A percentile compares a stretch with the other conserved stretches of the same genome.
Evolutionary conservation across 2,329 filamentous ascomycete species (phyloP).

Genomic region (Epichloe typhina): DNA sequence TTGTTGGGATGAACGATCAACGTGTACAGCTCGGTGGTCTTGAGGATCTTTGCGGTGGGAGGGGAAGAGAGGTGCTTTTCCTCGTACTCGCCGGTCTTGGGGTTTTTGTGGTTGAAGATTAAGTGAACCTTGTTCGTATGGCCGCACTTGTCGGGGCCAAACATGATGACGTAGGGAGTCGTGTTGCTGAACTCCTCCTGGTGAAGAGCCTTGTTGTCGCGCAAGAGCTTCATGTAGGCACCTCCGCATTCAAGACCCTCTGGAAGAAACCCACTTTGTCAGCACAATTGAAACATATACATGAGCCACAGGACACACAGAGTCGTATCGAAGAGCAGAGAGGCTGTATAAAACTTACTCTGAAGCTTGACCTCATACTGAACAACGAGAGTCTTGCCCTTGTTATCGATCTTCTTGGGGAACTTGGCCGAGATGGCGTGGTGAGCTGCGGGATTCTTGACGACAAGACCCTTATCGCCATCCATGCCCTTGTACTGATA

Average conservation of each 20-base stretch:
- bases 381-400: conserved; percentile 90
- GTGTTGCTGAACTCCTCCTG: conserved; percentile 96
- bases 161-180: conserved; percentile 97
- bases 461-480: conserved; percentile 89
- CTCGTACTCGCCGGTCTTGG: conserved; percentile 98
- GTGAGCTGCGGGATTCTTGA: conserved; percentile 96
- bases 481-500: conserved; percentile 80
- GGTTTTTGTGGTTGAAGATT: conserved; percentile 99
- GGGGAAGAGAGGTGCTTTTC: conserved; percentile 92
- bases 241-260: conserved; percentile 95
- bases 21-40: conserved; percentile 91
- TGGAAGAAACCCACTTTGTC: conserved; percentile 20
- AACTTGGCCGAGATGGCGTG: conserved; percentile 99
- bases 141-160: conserved; percentile 98
- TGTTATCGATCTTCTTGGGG: conserved; percentile 91
- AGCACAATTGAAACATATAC: neutral
- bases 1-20: conserved; percentile 94
- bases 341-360: conserved; percentile 42
- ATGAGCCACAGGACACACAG: neutral
- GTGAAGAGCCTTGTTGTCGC: conserved; percentile 94
- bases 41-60: conserved; percentile 75
- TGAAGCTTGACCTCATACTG: conserved; percentile 99
- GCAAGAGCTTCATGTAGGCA: conserved; percentile 97
- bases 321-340: too few relatives aligned
- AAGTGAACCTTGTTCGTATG: conserved; percentile 97